These are phyloP conservation scores for Chamaecrista fasciculata DNA, from an alignment of 306 rosid species.

Conservation along the genomic window DNA sequence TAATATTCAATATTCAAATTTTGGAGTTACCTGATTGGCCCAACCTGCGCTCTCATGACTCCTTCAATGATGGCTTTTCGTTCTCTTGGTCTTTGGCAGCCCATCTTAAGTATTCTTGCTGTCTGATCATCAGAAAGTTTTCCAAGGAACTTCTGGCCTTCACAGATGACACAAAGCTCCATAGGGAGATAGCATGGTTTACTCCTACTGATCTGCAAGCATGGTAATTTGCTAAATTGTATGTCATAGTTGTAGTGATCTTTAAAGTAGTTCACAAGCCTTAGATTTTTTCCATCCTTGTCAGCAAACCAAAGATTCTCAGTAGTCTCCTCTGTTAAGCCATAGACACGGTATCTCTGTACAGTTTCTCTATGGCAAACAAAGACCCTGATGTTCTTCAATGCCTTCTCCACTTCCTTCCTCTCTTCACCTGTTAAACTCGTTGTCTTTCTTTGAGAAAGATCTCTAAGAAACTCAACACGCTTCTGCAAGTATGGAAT, in stretches of 20 bases:
- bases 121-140: slow-evolving; percentile 95
- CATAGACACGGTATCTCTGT: slow-evolving; percentile 84
- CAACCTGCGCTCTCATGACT: slow-evolving; percentile 78
- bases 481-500: slow-evolving; percentile 88
- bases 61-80: slow-evolving; percentile 80
- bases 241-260: slow-evolving; percentile 92
- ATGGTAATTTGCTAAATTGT: slow-evolving; percentile 79
- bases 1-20: not conserved
- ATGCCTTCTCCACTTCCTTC: slow-evolving; percentile 82
- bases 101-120: slow-evolving; percentile 93
- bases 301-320: slow-evolving; percentile 91
- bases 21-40: slow-evolving; percentile 75
- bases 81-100: slow-evolving; percentile 87
- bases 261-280: slow-evolving; percentile 79
- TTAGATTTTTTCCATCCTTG: slow-evolving; percentile 78
- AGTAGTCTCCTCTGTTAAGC: slow-evolving; percentile 87
- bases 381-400: slow-evolving; percentile 85
- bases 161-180: slow-evolving; percentile 96
- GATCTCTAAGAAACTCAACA: slow-evolving; percentile 75
- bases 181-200: slow-evolving; percentile 98
- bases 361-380: slow-evolving; percentile 97
- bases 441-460: slow-evolving; percentile 68
- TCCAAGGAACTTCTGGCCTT: slow-evolving; percentile 96
- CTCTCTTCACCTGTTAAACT: slow-evolving; percentile 60
- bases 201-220: slow-evolving; percentile 91